Evolutionary conservation across 2,329 filamentous ascomycete species (phyloP), one percentile per base, ranked within the genome.

Genomic region (Chlorencoelia australis): DNA sequence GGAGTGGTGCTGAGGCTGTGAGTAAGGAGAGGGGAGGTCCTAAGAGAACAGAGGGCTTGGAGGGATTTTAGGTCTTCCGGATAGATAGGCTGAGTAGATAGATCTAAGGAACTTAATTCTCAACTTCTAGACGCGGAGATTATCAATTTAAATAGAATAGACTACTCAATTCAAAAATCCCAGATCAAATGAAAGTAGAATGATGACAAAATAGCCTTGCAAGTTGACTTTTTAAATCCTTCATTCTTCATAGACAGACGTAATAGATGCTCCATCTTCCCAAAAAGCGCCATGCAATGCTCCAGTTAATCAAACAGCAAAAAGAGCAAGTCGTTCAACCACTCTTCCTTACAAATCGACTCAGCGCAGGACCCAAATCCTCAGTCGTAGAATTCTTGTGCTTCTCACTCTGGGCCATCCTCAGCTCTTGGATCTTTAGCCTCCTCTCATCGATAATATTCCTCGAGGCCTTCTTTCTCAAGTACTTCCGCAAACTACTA

Each of bases 391-490:
- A 75, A 53, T 78, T 73, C 57, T 79, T 72, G 50, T 79, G 73
- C 59, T 75, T 75, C 59, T 81, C 75, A 48, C 79, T 76, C 52
- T 72, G 68, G 47, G 71, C 68, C 56, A 75, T 73, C 66, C 81
- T 79, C 57, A 94, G 67, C 62, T 87, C 84, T 59, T 95, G 84
- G 31, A 88, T 80, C 56, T 80, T 79, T 59, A 94, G 62, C 56
- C 83, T 79, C 72, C 89, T 88, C 69, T 95, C 91, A 66, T 98
- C 91, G 58, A 98, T 87, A 40, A 98, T 75, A 59, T 96, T 96
- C 70, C 82, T 85, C 54, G 81, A 80, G 30, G 85, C 79, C 65
- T 91, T 88, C 75, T 96, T 96, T 48, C 91, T 69, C 54, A 96
- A 62, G 57, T 93, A 88, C 59, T 88, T 87, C 55, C 86, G 79